These are phyloP conservation scores for Penicillium canariense DNA, from an alignment of 495 filamentous ascomycete species.

Conservation along the genomic window DNA sequence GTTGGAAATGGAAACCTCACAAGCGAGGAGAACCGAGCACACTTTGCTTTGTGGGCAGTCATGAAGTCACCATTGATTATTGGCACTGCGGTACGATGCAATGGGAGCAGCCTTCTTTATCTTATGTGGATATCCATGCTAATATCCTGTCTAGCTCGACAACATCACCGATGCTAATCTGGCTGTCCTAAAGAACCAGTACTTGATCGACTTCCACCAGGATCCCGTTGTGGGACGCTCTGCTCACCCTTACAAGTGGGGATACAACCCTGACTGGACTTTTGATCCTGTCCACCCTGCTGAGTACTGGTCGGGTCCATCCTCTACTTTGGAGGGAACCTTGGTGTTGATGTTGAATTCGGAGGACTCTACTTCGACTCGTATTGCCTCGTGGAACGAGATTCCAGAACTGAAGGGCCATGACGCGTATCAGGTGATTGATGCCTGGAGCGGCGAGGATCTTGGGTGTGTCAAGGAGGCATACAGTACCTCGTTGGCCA, in stretches of 20 bases:
- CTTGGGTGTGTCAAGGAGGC: constrained; percentile 45
- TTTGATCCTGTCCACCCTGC: constrained; percentile 58
- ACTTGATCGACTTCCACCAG: constrained; percentile 61
- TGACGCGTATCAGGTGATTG: constrained; percentile 45
- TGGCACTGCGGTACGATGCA: constrained; percentile 45
- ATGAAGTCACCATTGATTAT: constrained; percentile 60
- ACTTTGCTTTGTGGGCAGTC: constrained; percentile 55
- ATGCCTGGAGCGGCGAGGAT: constrained; percentile 54
- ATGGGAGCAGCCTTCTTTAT: not conserved
- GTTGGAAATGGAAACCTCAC: constrained; percentile 61
- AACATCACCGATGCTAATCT: constrained; percentile 42
- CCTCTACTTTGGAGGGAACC: constrained; percentile 41
- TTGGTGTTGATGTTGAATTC: constrained; percentile 56
- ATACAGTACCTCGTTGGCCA: constrained; percentile 35
- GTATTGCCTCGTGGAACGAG: constrained; percentile 50
- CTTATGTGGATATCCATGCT: not conserved
- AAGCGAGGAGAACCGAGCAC: constrained; percentile 44
- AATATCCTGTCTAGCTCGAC: constrained; percentile 36
- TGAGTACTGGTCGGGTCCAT: constrained; percentile 59
- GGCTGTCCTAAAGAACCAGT: constrained; percentile 55
- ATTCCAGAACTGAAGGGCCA: constrained; percentile 48
- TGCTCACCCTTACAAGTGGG: constrained; percentile 65
- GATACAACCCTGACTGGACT: constrained; percentile 59
- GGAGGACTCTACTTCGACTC: constrained; percentile 32
- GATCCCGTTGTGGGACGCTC: constrained; percentile 52